Conservation (phyloP, 345 rosid genomes). For the Theobroma cacao region DNA sequence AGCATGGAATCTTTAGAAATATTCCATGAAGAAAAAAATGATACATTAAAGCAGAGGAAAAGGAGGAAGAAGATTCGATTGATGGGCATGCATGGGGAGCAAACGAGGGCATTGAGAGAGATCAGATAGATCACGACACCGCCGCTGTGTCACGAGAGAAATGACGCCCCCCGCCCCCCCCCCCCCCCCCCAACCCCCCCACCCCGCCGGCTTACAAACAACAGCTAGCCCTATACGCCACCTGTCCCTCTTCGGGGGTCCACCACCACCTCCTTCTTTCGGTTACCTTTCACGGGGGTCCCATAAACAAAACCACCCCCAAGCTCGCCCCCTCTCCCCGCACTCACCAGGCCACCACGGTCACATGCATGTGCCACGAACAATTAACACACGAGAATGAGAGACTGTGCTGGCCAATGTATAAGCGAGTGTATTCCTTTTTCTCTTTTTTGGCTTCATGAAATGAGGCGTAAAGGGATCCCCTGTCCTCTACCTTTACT, state of each 20-base stretch:
- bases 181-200: not conserved
- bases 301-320: conserved; percentile 6
- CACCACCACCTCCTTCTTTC: conserved; percentile 19
- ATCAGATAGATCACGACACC: no score
- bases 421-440: conserved; percentile 4
- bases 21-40: no score
- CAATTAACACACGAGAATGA: not conserved
- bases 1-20: not conserved
- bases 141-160: conserved; percentile 35
- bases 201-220: conserved; percentile 19
- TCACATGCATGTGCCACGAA: conserved; percentile 2
- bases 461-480: conserved; percentile 20
- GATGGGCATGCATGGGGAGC: not conserved
- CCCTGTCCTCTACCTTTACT: conserved; percentile 22
- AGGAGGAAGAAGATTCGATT: not conserved
- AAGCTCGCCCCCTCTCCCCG: not conserved
- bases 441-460: conserved; percentile 17
- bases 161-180: not conserved
- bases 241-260: conserved; percentile 4
- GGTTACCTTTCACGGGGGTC: conserved; percentile 32
- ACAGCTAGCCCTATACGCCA: no score
- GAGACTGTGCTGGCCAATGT: not conserved
- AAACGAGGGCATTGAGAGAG: not conserved
- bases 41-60: not conserved
- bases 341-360: not conserved